Percentiles rank a stretch among this genome's conserved stretches.
Evolutionary conservation across 2,329 filamentous ascomycete species (phyloP).

Genomic region (Xylaria sp.): DNA sequence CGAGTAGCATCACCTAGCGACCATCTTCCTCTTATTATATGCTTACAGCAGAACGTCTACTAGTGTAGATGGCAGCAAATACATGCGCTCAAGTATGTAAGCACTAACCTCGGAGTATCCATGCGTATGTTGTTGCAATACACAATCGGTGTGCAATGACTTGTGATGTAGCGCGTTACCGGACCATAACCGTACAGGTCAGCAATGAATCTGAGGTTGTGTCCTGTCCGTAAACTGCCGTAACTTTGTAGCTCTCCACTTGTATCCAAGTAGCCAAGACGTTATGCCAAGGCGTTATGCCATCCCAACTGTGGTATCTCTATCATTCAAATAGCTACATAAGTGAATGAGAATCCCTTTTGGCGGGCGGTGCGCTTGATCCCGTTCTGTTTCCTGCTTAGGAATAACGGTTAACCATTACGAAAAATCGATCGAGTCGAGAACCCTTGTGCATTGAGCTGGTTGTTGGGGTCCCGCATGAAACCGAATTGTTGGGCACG

Average conservation of each 20-base stretch:
- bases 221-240: not conserved
- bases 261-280: not conserved
- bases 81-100: not conserved
- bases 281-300: conserved; percentile 39
- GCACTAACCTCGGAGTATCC: not conserved
- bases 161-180: not conserved
- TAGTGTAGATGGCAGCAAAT: not conserved
- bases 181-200: not conserved
- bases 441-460: not conserved
- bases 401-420: conserved; percentile 30
- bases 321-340: conserved; percentile 13
- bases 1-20: not conserved
- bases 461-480: not conserved
- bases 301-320: not conserved
- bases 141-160: not conserved
- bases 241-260: conserved; percentile 1
- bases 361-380: not conserved
- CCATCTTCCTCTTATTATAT: too few species aligned
- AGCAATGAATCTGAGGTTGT: not conserved
- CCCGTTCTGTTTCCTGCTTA: conserved; percentile 12
- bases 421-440: not conserved
- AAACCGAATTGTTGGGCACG: not conserved
- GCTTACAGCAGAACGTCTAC: not conserved
- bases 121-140: not conserved
- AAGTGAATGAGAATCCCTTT: conserved; percentile 2